Conservation (phyloP, 768 basidiomycete genomes). For the Xerocomellus amylosporus region DNA sequence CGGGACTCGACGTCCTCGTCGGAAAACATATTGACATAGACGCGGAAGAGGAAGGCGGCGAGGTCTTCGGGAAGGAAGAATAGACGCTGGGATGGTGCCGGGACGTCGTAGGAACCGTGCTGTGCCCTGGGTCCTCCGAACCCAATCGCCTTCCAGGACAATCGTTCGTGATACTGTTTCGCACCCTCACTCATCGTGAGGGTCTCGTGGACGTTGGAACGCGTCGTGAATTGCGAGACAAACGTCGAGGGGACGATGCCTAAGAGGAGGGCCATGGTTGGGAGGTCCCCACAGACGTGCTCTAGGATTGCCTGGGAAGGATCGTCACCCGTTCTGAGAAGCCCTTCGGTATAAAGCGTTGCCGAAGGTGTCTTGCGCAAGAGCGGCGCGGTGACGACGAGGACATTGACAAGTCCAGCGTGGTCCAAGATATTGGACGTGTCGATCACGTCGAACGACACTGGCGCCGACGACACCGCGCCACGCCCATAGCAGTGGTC, state of each 20-base stretch:
- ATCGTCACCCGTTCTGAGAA: slow-evolving; percentile 15
- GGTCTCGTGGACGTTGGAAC: slow-evolving; percentile 23
- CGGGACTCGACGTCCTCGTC: slow-evolving; percentile 17
- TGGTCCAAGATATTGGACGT: slow-evolving; percentile 31
- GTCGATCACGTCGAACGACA: slow-evolving; percentile 32
- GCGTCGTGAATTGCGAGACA: slow-evolving; percentile 25
- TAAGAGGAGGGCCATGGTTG: slow-evolving; percentile 24
- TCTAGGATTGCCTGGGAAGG: slow-evolving; percentile 16
- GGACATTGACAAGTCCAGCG: slow-evolving; percentile 26
- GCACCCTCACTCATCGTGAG: not conserved
- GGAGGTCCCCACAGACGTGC: slow-evolving; percentile 23
- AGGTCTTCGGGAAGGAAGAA: slow-evolving; percentile 20
- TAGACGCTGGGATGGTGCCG: not conserved
- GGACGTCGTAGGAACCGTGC: no score
- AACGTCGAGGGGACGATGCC: slow-evolving; percentile 23
- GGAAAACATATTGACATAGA: slow-evolving; percentile 29
- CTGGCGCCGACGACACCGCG: slow-evolving; percentile 15
- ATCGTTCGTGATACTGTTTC: slow-evolving; percentile 23
- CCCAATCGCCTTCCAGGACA: slow-evolving; percentile 23
- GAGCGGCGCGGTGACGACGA: slow-evolving; percentile 23
- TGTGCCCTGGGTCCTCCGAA: not conserved
- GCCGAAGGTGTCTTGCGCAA: slow-evolving; percentile 19
- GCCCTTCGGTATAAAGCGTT: slow-evolving; percentile 28
- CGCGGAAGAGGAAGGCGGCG: slow-evolving; percentile 15
- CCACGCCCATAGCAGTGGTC: slow-evolving; percentile 14